Base-by-base conservation (phyloP, 176 grass and related monocot genomes). In the Olyra latifolia region DNA sequence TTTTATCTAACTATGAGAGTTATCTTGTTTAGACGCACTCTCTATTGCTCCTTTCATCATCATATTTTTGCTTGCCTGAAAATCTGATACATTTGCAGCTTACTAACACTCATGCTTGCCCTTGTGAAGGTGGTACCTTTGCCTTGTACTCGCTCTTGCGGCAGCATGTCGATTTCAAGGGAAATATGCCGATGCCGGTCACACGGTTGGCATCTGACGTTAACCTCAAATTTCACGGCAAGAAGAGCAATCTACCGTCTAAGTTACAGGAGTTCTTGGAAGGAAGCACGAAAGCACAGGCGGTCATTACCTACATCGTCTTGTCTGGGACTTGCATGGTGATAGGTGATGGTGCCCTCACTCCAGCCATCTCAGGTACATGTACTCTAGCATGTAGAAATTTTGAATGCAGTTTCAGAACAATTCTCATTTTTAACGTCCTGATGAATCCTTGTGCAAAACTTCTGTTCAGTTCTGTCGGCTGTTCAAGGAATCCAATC, bases 401-500 rank as follows among this genome's bases (percentile, higher is more conserved):
- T n/a, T 7, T 54, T n/a, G 7, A 54, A 22, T n/a, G 52, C 7
- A 54, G 30, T 76, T 69, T 13, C 32, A 53, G 27, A 27, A 16
- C 19, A 23, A 17, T 76, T 49, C 35, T 69, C 50, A 14, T 44
- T 68, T 68, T 32, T 0, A 9, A 45, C 70, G 45, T 29, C 23
- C 24, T 71, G 10, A 87, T 3, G 23, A 4, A 46, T 17, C n/a
- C 53, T 23, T 84, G 7, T 58, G 7, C 10, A 45, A 12, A 52
- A 41, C 19, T 16, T 6, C 32, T 76, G 64, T 74, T 52, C 87
- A 92, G 93, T 96, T 86, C 79, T 92, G 10, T 96, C 93, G 6
- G 93, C 93, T 14, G 93, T 96, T 64, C 93, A 96, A 83, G 93
- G 93, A 88, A 90, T 96, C 77, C 93, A 96, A 75, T 88, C 90